Evolutionary conservation across 1,284 basidiomycete species (phyloP), one percentile per base, ranked within the genome.

Genomic region (Trametes sp.): DNA sequence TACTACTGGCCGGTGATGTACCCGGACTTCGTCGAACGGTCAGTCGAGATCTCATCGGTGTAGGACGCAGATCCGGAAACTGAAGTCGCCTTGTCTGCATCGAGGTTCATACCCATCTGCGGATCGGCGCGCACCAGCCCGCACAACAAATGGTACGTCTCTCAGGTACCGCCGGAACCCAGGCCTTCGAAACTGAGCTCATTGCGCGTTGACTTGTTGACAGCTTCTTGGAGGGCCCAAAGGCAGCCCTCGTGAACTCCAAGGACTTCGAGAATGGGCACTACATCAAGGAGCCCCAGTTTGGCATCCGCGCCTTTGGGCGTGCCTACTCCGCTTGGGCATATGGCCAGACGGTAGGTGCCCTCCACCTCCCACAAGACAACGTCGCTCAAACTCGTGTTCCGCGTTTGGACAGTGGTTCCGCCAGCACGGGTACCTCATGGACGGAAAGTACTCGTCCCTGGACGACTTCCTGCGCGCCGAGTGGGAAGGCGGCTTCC

Each of bases 1-100:
- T 88, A 87, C 67, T 77, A 87, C 67, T 88, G 86, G 87, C 77
- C 86, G 2, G 81, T 84, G 11, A 74, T 86, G 72, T 87, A 84
- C 68, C 87, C 87, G 8, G 83, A 87, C 45, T 82, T 80, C 54
- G 82, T 87, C 14, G 80, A 87, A 65, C 81, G 77, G 85, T 82
- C 45, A 16, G 63, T 50, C 21, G 33, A 13, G 24, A 16, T 19
- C 21, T 26, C n/a, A 23, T 9, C 38, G 4, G 41, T 28, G 1
- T 19, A n/a, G 14, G n/a, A 45, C 7, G 23, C 35, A n/a, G 38
- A 23, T 4, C 11, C 38, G 16, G 5, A 33, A 4, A 48, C 26
- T 19, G 16, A 33, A 11, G 36, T 19, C 28, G 36, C 21, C 21
- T 16, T 36, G 55, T 51, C 46, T 52, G 62, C 50, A 66, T 56